Base-by-base conservation (phyloP, 164 flowering plant genomes). In the Warburgia ugandensis region DNA sequence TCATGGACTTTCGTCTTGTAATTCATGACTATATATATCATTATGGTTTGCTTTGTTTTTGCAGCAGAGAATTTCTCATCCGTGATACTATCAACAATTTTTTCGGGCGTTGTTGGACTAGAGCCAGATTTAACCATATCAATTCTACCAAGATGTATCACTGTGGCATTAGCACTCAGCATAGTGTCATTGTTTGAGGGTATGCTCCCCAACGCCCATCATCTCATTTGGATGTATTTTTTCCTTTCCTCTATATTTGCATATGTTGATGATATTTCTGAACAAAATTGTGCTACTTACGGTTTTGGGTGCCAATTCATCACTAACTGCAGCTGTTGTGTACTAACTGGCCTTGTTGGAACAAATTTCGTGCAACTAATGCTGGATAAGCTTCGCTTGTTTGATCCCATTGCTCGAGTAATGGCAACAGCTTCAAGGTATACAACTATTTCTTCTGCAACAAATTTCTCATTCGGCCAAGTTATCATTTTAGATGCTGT, bases 341-440 rank as follows among this genome's bases (percentile, higher is more conserved):
- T 91, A 33, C 69, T 87, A 50, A 91, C 98, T 62, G 98, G 98
- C 21, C 77, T 91, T 9, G 74, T 91, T 27, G 96, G 98, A 50
- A 94, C 96, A 41, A 91, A 91, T 55, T 91, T 91, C 64, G 98
- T 83, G 61, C 98, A 91, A 76, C 63, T 76, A 41, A 55, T 67
- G 62, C 95, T 91, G 16, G 96, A 91, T 52, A 83, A 76, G 54
- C 72, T 92, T 19, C 72, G 67, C 14, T 75, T 92, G 29, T 65
- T 73, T 37, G 96, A 92, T 63, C 98, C 96, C 36, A 92, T 92
- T 66, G 98, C 96, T 67, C 81, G 95, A 48, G 98, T 95, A 66
- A 83, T 92, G 49, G 98, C 98, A 42, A 92, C 98, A 39, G 96
- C 98, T 36, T 87, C 98, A 16, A 91, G 98, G 98, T 91, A 72